A percentile compares a stretch with the other conserved stretches of the same genome.
Conservation (phyloP, 192 early-diverging fungal genomes). For the Gryganskiella cystojenkinii region DNA sequence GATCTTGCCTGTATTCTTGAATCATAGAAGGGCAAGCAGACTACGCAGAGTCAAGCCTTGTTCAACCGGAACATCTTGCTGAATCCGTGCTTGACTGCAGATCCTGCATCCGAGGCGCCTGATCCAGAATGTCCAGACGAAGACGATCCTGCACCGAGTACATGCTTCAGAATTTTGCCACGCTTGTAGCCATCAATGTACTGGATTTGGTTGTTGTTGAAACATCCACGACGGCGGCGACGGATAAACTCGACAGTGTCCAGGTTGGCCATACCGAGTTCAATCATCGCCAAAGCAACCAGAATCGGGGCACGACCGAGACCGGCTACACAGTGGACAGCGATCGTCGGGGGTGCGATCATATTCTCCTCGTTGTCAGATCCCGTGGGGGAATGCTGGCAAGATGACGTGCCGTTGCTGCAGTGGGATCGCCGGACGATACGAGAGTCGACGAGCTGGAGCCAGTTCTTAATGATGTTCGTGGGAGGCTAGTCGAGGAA, state of each 20-base stretch:
- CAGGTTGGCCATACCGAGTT: slow-evolving; percentile 79
- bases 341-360: slow-evolving; percentile 66
- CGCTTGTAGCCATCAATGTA: slow-evolving; percentile 63
- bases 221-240: slow-evolving; percentile 77
- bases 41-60: slow-evolving; percentile 32
- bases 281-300: slow-evolving; percentile 84
- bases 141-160: slow-evolving; percentile 20
- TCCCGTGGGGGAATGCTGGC: slow-evolving; percentile 34
- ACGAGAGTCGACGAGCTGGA: slow-evolving; percentile 72
- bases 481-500: slow-evolving; percentile 61
- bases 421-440: slow-evolving; percentile 38
- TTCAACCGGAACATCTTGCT: slow-evolving; percentile 47
- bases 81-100: slow-evolving; percentile 35
- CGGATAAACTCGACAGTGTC: slow-evolving; percentile 82
- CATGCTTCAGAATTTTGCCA: slow-evolving; percentile 44
- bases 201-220: slow-evolving; percentile 84
- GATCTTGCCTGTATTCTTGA: neutral
- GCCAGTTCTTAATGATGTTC: slow-evolving; percentile 73
- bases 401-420: neutral
- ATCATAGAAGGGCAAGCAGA: too few relatives aligned
- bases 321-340: slow-evolving; percentile 96
- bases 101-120: neutral
- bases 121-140: neutral
- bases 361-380: slow-evolving; percentile 32
- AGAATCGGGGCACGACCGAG: slow-evolving; percentile 95